These are phyloP conservation scores for Stellera chamaejasme DNA, from an alignment of 345 rosid species.

Conservation along the genomic window DNA sequence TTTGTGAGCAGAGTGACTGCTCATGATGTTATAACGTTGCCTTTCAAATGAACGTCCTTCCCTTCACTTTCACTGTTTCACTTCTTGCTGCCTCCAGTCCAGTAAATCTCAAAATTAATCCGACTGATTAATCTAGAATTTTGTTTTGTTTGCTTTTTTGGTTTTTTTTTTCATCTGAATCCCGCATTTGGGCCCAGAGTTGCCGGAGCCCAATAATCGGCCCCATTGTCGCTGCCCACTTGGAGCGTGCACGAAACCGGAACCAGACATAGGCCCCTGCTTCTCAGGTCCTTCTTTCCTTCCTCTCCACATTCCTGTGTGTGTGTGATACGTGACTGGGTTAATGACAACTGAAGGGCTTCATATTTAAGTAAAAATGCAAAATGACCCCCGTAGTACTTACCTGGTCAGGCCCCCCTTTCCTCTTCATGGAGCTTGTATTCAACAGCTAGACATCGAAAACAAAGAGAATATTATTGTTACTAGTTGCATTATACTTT, in stretches of 20 bases:
- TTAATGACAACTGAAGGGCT: too few species aligned
- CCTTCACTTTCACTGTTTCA: neutral
- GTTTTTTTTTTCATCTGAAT: constrained; percentile 26
- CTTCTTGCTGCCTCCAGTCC: constrained; percentile 1
- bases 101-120: neutral
- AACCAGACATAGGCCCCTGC: constrained; percentile 93
- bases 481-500: too few species aligned
- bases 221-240: constrained; percentile 83
- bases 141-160: neutral
- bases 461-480: constrained; percentile 4
- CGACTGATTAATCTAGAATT: neutral
- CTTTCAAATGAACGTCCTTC: constrained; percentile 10
- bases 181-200: constrained; percentile 30
- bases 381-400: neutral
- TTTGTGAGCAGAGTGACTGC: constrained; percentile 86
- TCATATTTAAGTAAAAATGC: too few species aligned
- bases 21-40: constrained; percentile 80
- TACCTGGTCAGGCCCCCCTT: constrained; percentile 40
- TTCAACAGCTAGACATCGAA: constrained; percentile 44
- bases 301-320: constrained; percentile 35
- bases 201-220: constrained; percentile 94
- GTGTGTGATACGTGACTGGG: too few species aligned
- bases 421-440: constrained; percentile 55
- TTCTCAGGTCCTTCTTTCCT: constrained; percentile 62
- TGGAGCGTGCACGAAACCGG: constrained; percentile 84